Conservation (phyloP, 176 grass and related monocot species). For the Puya raimondii region DNA sequence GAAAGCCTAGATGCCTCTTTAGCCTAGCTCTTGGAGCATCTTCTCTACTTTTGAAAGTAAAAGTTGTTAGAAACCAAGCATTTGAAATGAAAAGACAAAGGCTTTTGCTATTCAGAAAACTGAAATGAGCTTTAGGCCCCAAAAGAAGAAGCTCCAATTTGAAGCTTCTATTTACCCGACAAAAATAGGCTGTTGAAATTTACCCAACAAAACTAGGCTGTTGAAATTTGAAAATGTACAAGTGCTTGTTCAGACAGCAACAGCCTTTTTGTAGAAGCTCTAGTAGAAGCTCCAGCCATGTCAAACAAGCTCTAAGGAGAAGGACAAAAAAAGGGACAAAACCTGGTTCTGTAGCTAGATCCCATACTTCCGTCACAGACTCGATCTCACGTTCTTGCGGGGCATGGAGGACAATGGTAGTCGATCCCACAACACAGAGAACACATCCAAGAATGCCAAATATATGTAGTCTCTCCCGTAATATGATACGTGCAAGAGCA, state of each 20-base stretch:
- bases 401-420: conserved; percentile 81
- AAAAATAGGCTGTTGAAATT: too few species aligned
- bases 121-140: too few species aligned
- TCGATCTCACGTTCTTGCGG: conserved; percentile 70
- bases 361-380: conserved; percentile 70
- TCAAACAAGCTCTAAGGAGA: too few species aligned
- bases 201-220: too few species aligned
- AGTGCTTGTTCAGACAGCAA: too few species aligned
- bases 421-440: conserved; percentile 81
- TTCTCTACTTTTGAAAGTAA: too few species aligned
- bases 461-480: conserved; percentile 69
- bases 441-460: conserved; percentile 71
- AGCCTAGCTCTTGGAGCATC: too few species aligned
- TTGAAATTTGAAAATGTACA: too few species aligned
- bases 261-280: too few species aligned
- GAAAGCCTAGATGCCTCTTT: not conserved
- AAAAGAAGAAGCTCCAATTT: too few species aligned
- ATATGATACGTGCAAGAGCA: conserved; percentile 58
- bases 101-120: not conserved
- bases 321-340: conserved; percentile 20
- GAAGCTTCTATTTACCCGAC: not conserved
- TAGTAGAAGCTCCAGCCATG: too few species aligned
- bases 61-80: not conserved
- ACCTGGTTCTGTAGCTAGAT: conserved; percentile 84
- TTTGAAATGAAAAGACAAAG: not conserved